Evolutionary conservation across 2,329 filamentous ascomycete species (phyloP), one percentile per base, ranked within the genome.

Genomic region (Exophiala lecanii-corni): DNA sequence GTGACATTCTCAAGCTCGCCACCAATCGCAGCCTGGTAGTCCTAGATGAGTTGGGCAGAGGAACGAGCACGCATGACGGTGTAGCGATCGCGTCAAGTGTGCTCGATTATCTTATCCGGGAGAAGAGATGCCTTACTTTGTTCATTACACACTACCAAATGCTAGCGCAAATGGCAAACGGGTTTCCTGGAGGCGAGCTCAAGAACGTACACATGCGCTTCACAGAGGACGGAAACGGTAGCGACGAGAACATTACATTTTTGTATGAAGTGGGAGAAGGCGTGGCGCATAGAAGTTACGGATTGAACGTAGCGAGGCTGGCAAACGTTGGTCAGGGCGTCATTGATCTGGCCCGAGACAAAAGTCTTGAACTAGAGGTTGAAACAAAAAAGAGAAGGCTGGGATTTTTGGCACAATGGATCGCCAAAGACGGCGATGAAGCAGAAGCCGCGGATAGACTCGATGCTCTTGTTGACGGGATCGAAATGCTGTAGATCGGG

Each of bases 81-180:
- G 89, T 94, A 4, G 92, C 92, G 43, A 97, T 98, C 57, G 92
- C 92, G 1, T 84, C 94, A 57, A 86, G 89, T 17, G 92, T 98
- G 4, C 73, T 98, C 4, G 81, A 91, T 46, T 82, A 94, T 59
- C 78, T 97, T 49, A 83, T 94, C 18, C 74, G 80, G 17, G 77
- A 89, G 12, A 76, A 82, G 1, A 74, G 76, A 40, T 87, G 87
- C 49, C 73, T 96, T 35, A 94, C 88, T 4, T 73, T 98, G 31
- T 98, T 98, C 71, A 95, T 98, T 63, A 98, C 92, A 3, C 92
- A 98, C 67, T 98, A 98, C 64, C 92, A 98, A 67, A 83, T 82
- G 53, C 76, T 98, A 1, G 73, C 76, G n/a, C 79, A 81, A 7
- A 75, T 94, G 50, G 83, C 82, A 7, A 76, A 81, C 18, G 80